phyloP scores from a whole-genome alignment of 352 stramenopile genomes.

The Elongisporangium senticosum region DNA sequence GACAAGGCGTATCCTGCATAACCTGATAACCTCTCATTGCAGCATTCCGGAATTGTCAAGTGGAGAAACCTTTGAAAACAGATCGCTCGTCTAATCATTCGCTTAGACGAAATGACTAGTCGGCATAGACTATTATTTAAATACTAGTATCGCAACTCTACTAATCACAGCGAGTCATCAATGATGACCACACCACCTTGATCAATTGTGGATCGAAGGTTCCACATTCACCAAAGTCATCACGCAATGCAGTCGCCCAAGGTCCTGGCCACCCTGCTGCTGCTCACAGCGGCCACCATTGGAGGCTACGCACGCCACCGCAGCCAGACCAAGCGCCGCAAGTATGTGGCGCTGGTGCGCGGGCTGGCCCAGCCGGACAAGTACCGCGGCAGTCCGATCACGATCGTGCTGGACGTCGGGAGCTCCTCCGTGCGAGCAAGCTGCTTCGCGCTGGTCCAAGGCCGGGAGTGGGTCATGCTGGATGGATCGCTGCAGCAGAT shows the following conservation, averaged over 20 bases:
- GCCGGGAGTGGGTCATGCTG: constrained; percentile 52
- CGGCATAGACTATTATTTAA: not conserved
- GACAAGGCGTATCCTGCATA: not conserved
- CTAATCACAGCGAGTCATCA: not conserved
- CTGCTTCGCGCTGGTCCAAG: constrained; percentile 61
- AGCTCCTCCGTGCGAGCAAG: constrained; percentile 91
- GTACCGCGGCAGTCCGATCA: constrained; percentile 39
- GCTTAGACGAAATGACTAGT: not conserved
- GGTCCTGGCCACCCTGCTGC: constrained; percentile 9
- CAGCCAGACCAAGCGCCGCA: constrained; percentile 16
- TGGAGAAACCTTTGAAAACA: not conserved
- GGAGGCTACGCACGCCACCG: constrained; percentile 17
- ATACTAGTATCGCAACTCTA: not conserved
- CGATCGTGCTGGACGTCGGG: constrained; percentile 88
- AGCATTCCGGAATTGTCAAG: not conserved
- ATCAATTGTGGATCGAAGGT: constrained; percentile 1
- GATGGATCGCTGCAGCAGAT: constrained; percentile 63
- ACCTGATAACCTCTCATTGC: not conserved
- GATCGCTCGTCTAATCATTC: not conserved
- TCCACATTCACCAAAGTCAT: constrained; percentile 4
- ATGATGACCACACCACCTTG: not conserved
- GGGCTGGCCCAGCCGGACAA: constrained; percentile 28
- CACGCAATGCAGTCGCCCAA: constrained; percentile 4
- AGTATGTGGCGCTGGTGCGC: constrained; percentile 13
- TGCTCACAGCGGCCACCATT: constrained; percentile 15